Evolutionary conservation across 768 basidiomycete species (phyloP), one percentile per base, ranked within the genome.

Genomic region (Termitomyces titanicus): DNA sequence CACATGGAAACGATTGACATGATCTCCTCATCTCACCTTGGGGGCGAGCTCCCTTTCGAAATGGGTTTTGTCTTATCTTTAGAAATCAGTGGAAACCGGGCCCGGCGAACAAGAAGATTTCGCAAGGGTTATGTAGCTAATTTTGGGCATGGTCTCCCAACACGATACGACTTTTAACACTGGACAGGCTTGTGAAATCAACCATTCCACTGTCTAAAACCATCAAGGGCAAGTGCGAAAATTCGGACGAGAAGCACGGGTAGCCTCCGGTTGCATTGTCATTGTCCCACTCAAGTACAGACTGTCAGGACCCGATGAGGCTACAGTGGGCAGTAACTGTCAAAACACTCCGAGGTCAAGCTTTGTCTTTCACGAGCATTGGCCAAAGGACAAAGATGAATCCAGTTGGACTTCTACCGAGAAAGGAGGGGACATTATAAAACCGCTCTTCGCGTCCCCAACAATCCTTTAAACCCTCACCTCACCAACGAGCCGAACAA

Each of bases 341-440:
- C n/a, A n/a, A n/a, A n/a, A n/a, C n/a, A n/a, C n/a, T n/a, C n/a
- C n/a, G n/a, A n/a, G n/a, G n/a, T n/a, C n/a, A n/a, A n/a, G 3
- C 15, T 5, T 25, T 34, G 11, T 47, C 31, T 47, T 47, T 22
- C 11, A 48, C 34, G 2, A 35, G 35, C 20, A 20, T 17, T 51
- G 39, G 20, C 50, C 37, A 54, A 47, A 22, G 15, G 17, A 47
- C 51, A 45, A 45, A 45, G 20, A 43, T 13, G 52, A 42, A n/a
- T 11, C 31, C 42, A 54, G 38, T 48, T 38, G 46, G n/a, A n/a
- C n/a, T 35, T 27, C 38, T 17, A 31, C 46, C 38, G 37, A 47
- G 43, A 47, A 47, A 47, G 51, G 10, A 5, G 34, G 13, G n/a
- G n/a, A n/a, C n/a, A n/a, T n/a, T 54, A 54, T 53, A 47, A 47